Percentiles rank a stretch among this genome's conserved stretches.
phyloP scores from a whole-genome alignment of 2,329 filamentous ascomycete genomes.

The Sclerotinia borealis region DNA sequence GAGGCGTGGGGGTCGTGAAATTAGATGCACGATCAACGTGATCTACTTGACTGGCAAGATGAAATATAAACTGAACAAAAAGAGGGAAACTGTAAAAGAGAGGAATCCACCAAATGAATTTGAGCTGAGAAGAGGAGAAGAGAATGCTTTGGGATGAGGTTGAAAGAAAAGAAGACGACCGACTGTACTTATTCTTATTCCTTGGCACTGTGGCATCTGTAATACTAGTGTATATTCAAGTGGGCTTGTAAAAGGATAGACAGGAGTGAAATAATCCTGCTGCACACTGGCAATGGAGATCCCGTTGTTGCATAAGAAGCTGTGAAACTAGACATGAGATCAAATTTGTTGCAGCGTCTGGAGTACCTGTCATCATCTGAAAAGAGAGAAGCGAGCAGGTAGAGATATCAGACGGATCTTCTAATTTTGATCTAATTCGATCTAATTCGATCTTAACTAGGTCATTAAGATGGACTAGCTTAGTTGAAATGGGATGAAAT shows the following conservation, averaged over 20 bases:
- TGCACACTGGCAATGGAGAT: constrained; percentile 27
- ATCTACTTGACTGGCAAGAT: constrained; percentile 34
- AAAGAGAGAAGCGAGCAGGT: constrained; percentile 17
- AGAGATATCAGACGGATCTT: constrained; percentile 17
- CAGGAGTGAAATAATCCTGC: constrained; percentile 19
- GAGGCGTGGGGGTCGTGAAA: constrained; percentile 28
- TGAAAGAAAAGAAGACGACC: constrained; percentile 19
- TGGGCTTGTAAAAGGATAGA: constrained; percentile 13
- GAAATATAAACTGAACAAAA: constrained; percentile 22
- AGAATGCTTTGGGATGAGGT: constrained; percentile 22
- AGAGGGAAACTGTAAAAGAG: constrained; percentile 27
- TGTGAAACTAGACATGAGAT: constrained; percentile 31
- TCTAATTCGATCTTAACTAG: constrained; percentile 4
- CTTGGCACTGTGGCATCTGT: constrained; percentile 27
- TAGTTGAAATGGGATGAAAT: constrained; percentile 13
- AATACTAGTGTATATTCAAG: constrained; percentile 7
- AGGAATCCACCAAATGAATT: constrained; percentile 25
- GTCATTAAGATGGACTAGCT: neutral
- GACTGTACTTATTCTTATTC: constrained; percentile 29
- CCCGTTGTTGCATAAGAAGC: constrained; percentile 27
- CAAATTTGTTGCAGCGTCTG: constrained; percentile 23
- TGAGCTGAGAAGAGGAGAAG: constrained; percentile 17
- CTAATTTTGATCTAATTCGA: constrained; percentile 16
- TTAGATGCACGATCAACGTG: constrained; percentile 34
- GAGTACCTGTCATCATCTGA: constrained; percentile 24